Evolutionary conservation across 495 filamentous ascomycete genomes (phyloP).

Genomic region (Xylaria castorea): DNA sequence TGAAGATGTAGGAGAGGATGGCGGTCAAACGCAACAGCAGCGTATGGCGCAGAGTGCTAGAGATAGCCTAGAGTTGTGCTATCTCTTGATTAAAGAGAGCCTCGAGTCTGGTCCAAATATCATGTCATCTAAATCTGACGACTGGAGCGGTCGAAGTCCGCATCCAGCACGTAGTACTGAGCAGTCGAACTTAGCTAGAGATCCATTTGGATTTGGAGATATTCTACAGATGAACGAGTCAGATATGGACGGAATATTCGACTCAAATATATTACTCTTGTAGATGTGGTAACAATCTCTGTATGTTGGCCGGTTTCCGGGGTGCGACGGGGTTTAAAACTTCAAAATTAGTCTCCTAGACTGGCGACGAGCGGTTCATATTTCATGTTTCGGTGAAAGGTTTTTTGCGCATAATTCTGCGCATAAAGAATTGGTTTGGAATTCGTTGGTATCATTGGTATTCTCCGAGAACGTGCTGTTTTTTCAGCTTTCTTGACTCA

Average conservation of each 20-base stretch:
- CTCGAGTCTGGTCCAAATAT: neutral
- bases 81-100: neutral
- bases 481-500: neutral
- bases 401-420: neutral
- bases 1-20: conserved; percentile 25
- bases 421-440: neutral
- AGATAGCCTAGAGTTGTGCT: conserved; percentile 28
- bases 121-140: neutral
- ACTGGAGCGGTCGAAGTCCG: neutral
- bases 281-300: neutral
- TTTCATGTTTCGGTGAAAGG: neutral
- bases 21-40: neutral
- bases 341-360: neutral
- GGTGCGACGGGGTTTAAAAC: too few species aligned
- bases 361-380: neutral
- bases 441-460: neutral
- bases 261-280: neutral
- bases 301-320: too few species aligned
- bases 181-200: neutral
- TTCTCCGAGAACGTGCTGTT: neutral
- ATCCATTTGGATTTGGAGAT: neutral
- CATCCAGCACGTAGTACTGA: neutral
- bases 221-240: neutral
- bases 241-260: neutral
- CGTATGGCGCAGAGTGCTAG: conserved; percentile 16